Evolutionary conservation across 805 yeast genomes (phyloP), one percentile per base, ranked within the genome.

Genomic region (Pichia gijzeniarum): DNA sequence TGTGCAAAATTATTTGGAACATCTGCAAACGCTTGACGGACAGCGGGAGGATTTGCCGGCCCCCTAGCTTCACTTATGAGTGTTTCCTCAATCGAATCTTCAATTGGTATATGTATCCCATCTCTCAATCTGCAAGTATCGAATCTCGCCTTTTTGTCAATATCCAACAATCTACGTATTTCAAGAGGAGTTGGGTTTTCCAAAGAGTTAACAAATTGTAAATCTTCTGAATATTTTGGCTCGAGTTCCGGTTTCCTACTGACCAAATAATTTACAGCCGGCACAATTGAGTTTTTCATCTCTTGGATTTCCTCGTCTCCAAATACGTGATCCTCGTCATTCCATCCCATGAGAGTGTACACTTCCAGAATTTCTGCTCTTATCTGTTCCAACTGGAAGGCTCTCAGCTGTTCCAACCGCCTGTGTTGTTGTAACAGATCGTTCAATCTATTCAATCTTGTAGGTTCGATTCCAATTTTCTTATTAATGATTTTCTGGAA

Each of bases 381-480:
- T 16, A 16, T 28, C 33, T 41, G 30, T 21, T 32, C 31, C 12
- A 21, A 25, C n/a, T 17, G 30, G 16, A 41, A 17, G 16, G 35
- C 40, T 35, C 42, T 34, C 16, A 33, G 17, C 6, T 34, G 14
- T 16, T 43, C 32, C 13, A 19, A 19, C 70, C 61, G 46, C 64
- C 68, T 13, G 21, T 41, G 35, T 22, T 33, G 44, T 41, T 41
- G 38, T 16, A 41, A 34, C 3, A 41, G 10, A 25, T 25, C 9
- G 7, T 7, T 41, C 38, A 9, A 34, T 9, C n/a, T 25, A n/a
- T 27, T 41, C 34, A 20, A 22, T 33, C 72, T 63, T 41, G 69
- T 61, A 35, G 74, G 73, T 49, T 72, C 78, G 40, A 67, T 72
- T 2, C 93, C 93, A 38, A 85, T 75, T 48, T 73, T 75, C 50